phyloP scores from a whole-genome alignment of 2,329 filamentous ascomycete genomes.

The Thelonectria rubi region DNA sequence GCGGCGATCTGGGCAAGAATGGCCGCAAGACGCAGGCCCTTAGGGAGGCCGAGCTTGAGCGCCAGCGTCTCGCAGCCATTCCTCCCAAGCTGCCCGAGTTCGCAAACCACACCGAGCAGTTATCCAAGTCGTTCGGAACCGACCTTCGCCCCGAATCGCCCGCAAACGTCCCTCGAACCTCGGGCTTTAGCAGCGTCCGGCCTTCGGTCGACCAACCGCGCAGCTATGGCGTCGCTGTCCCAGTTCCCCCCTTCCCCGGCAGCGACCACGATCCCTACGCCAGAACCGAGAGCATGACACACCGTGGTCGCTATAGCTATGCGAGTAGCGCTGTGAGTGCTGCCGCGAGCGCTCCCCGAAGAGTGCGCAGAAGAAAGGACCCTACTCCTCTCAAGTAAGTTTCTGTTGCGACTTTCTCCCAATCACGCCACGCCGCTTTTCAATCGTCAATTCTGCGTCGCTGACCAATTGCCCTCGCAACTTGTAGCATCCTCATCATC shows the following conservation, averaged over 20 bases:
- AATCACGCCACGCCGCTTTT: not conserved
- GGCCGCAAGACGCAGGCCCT: conserved; percentile 67
- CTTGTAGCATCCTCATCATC: conserved; percentile 82
- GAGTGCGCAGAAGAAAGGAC: conserved; percentile 93
- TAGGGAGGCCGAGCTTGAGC: conserved; percentile 60
- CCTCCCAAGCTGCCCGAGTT: conserved; percentile 64
- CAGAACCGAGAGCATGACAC: conserved; percentile 92
- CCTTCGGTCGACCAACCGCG: conserved; percentile 61
- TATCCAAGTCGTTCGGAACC: conserved; percentile 55
- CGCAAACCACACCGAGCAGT: conserved; percentile 57
- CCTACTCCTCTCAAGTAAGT: conserved; percentile 98
- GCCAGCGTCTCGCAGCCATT: conserved; percentile 58
- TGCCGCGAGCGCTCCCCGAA: conserved; percentile 90
- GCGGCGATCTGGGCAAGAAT: conserved; percentile 68
- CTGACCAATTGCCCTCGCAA: conserved; percentile 28
- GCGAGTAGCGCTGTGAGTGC: conserved; percentile 90
- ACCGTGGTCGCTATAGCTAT: conserved; percentile 96
- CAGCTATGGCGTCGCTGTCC: conserved; percentile 53
- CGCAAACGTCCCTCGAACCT: conserved; percentile 64
- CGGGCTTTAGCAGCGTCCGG: conserved; percentile 52
- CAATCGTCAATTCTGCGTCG: conserved; percentile 4
- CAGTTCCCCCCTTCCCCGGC: conserved; percentile 68
- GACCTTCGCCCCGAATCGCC: conserved; percentile 72
- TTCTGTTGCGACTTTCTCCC: not conserved
- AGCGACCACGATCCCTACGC: conserved; percentile 79